These are phyloP conservation scores for Acacia confusa DNA, from an alignment of 306 rosid species.

Conservation along the genomic window DNA sequence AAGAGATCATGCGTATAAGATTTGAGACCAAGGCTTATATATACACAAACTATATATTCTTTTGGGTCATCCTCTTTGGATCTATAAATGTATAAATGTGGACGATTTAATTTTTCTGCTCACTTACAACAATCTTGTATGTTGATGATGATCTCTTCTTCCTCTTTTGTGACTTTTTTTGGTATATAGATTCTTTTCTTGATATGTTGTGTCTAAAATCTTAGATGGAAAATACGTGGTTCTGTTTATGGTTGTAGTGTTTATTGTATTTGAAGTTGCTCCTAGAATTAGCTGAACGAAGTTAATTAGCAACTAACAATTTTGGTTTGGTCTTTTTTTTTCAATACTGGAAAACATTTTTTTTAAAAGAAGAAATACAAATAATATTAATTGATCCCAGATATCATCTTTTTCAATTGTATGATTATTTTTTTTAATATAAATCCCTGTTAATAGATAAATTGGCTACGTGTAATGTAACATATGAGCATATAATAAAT, in stretches of 20 bases:
- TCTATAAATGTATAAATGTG: background rate
- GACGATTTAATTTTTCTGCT: background rate
- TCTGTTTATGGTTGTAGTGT: background rate
- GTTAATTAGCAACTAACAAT: background rate
- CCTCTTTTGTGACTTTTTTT: background rate
- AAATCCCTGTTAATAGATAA: too few relatives aligned
- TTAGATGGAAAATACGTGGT: conserved; percentile 8
- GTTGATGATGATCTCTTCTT: background rate
- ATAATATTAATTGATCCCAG: background rate
- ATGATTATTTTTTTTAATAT: too few relatives aligned
- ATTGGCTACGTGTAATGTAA: background rate
- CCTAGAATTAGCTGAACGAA: background rate
- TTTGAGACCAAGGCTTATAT: background rate
- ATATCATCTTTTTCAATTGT: background rate
- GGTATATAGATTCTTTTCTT: background rate
- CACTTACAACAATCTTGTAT: background rate
- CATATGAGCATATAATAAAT: background rate
- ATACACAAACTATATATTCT: background rate
- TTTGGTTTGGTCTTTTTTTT: background rate
- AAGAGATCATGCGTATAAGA: background rate
- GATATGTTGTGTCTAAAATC: conserved; percentile 16
- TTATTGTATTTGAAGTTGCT: background rate
- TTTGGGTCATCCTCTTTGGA: background rate
- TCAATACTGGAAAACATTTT: too few relatives aligned
- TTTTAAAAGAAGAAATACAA: background rate